These are phyloP conservation scores for Mycothermus thermophilus DNA, from an alignment of 495 filamentous ascomycete species.

Conservation along the genomic window DNA sequence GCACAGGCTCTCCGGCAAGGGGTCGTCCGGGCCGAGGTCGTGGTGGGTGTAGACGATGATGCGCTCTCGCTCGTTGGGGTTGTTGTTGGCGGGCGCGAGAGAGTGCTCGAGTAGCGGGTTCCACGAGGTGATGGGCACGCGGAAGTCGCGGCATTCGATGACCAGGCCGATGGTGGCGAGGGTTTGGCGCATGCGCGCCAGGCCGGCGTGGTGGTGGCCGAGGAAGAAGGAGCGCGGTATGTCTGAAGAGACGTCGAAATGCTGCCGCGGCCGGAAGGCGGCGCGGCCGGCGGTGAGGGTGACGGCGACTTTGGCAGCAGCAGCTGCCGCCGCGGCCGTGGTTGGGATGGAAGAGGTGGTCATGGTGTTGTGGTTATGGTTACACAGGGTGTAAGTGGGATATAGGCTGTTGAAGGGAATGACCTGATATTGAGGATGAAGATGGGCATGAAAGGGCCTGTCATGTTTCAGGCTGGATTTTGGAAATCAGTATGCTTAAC, in stretches of 20 bases:
- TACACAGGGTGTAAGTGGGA: neutral
- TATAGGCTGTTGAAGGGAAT: neutral
- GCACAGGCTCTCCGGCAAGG: neutral
- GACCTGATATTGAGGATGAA: too few relatives aligned
- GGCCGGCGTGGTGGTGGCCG: constrained; percentile 81
- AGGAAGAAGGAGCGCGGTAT: constrained; percentile 89
- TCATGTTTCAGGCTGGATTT: too few relatives aligned
- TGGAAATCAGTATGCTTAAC: too few relatives aligned
- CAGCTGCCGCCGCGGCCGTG: constrained; percentile 1
- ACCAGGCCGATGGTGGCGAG: constrained; percentile 74
- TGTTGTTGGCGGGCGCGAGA: constrained; percentile 38
- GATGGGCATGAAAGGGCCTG: too few relatives aligned
- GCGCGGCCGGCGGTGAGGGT: constrained; percentile 12
- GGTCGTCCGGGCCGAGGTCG: constrained; percentile 45
- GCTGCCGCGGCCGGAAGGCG: constrained; percentile 56
- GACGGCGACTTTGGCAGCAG: constrained; percentile 10
- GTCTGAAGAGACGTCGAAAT: constrained; percentile 47
- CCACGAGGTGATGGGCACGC: constrained; percentile 71
- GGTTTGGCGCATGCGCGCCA: constrained; percentile 71
- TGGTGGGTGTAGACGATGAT: constrained; percentile 85
- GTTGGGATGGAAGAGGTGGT: constrained; percentile 4
- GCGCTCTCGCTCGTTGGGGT: constrained; percentile 43
- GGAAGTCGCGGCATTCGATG: constrained; percentile 89
- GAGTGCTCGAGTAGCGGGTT: constrained; percentile 83
- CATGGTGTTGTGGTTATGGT: constrained; percentile 1